Evolutionary conservation across 2,329 filamentous ascomycete species (phyloP).

Genomic region (Ophiostoma australiae): DNA sequence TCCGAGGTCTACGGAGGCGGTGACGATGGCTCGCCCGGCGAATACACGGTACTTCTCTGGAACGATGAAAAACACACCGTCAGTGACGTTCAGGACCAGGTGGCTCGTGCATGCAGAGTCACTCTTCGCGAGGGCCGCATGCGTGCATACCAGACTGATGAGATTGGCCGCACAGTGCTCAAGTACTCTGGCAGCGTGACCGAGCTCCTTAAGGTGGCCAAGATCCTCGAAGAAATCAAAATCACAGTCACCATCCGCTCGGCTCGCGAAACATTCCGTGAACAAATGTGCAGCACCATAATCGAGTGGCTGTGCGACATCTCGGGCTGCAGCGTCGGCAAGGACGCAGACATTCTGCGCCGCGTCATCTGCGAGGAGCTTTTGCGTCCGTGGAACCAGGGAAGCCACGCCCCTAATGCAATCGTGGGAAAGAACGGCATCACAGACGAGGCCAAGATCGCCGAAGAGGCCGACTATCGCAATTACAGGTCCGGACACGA

Average conservation of each 20-base stretch:
- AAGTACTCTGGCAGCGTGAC: constrained; percentile 69
- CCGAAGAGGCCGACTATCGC: constrained; percentile 48
- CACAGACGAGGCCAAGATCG: constrained; percentile 68
- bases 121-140: constrained; percentile 62
- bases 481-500: constrained; percentile 51
- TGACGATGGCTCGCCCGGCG: constrained; percentile 60
- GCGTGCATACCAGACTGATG: constrained; percentile 83
- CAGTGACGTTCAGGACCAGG: constrained; percentile 81
- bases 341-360: constrained; percentile 72
- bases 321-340: constrained; percentile 76
- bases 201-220: constrained; percentile 70
- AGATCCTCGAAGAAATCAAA: constrained; percentile 89
- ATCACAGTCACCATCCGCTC: constrained; percentile 93
- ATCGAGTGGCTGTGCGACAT: constrained; percentile 96
- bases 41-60: constrained; percentile 86
- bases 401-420: constrained; percentile 76
- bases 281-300: constrained; percentile 97
- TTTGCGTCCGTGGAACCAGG: constrained; percentile 78
- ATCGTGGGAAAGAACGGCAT: constrained; percentile 72
- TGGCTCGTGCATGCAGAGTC: constrained; percentile 80
- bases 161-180: constrained; percentile 79
- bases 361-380: constrained; percentile 86
- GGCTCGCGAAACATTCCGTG: constrained; percentile 87
- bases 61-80: constrained; percentile 99
- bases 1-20: constrained; percentile 68